Conservation (phyloP, 352 stramenopile species). For the Phytophthora sansomeana region DNA sequence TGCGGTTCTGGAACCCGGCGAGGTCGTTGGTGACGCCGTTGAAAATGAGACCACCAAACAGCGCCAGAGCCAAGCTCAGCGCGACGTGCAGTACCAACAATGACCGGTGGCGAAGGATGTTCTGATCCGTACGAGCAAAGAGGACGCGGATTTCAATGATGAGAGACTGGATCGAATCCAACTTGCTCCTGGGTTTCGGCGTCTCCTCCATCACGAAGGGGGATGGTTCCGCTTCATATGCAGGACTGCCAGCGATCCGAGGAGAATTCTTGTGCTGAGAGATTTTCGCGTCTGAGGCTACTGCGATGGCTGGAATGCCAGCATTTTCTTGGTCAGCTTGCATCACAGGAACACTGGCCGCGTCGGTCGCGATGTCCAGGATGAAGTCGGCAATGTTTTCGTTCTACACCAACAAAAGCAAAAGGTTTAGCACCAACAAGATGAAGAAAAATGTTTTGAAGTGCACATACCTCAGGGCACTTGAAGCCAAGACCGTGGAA, state of each 20-base stretch:
- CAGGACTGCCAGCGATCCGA: slow-evolving; percentile 38
- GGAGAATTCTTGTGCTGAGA: slow-evolving; percentile 24
- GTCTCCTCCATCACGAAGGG: slow-evolving; percentile 63
- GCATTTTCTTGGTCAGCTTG: slow-evolving; percentile 42
- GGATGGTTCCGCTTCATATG: slow-evolving; percentile 46
- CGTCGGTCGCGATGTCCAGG: slow-evolving; percentile 74
- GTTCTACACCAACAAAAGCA: slow-evolving; percentile 39
- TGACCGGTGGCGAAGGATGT: slow-evolving; percentile 70
- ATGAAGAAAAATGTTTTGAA: background rate
- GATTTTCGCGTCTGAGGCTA: slow-evolving; percentile 1
- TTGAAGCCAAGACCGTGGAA: slow-evolving; percentile 70
- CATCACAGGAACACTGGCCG: slow-evolving; percentile 69
- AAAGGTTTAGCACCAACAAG: background rate
- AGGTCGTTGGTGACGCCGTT: slow-evolving; percentile 79
- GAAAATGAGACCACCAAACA: slow-evolving; percentile 75
- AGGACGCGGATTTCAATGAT: slow-evolving; percentile 69
- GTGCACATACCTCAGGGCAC: slow-evolving; percentile 52
- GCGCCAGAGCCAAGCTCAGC: slow-evolving; percentile 55
- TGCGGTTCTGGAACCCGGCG: slow-evolving; percentile 82
- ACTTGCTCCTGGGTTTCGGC: slow-evolving; percentile 33
- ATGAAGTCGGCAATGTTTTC: slow-evolving; percentile 89
- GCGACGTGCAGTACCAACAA: slow-evolving; percentile 66
- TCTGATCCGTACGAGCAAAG: slow-evolving; percentile 65
- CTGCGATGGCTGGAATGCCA: background rate
- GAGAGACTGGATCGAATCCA: slow-evolving; percentile 44